Base-by-base conservation (phyloP, 805 yeast genomes). In the Ogataea trehaloabstinens region DNA sequence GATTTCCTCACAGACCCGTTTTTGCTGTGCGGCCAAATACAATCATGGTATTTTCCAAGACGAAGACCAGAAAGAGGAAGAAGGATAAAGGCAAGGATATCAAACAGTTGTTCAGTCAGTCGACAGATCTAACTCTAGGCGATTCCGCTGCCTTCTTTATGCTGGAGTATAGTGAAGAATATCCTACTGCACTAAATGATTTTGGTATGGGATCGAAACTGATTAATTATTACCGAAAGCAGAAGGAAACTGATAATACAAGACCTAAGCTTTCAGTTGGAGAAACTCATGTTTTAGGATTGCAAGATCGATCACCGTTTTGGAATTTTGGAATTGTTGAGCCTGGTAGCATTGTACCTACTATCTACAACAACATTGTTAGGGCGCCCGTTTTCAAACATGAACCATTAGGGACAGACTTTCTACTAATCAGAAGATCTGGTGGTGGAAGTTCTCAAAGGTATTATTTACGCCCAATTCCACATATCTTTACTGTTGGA, bases 301-400 rank as follows among this genome's bases (percentile, higher is more conserved):
- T 87, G 1, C 96, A 90, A 58, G 99, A 93, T 63, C 75, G 95
- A 52, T 86, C 96, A 6, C 97, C 99, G 10, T 93, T 93, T 59
- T 93, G 99, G 98, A 93, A 90, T 60, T 93, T 89, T 67, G 99
- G 99, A 1, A 86, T 85, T 65, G 98, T 93, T 6, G 96, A 88
- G 32, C 86, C 89, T 3, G 99, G 99, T 2, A 87, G 84, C 51
- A 78, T 88, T 39, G 96, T 90, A 3, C 98, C 98, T 1, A 86
- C 99, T 0, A 66, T 91, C 33, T 93, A 93, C 66, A 93, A 91
- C 59, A 85, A 88, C 53, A 82, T 93, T 84, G 61, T 84, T 4
- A 68, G 99, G 45, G 97, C 99, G 0, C 99, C 99, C 0, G 75
- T 91, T 2, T 91, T 87, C 67, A 81, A 82, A 55, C 99, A 93